These are phyloP conservation scores for Acacia pycnantha DNA, from an alignment of 331 rosid genomes.

Conservation along the genomic window DNA sequence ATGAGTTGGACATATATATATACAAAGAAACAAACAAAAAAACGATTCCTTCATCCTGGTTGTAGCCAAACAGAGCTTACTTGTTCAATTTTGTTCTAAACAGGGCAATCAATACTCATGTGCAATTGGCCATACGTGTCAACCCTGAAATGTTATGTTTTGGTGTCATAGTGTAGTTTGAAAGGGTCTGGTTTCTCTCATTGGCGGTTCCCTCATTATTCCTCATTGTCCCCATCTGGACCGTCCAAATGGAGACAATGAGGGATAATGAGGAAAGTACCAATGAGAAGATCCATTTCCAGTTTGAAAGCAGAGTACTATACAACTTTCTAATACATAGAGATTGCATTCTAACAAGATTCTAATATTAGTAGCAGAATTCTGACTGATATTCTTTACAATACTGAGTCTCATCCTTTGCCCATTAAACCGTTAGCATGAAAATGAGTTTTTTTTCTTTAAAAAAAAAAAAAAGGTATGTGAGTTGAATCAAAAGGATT, in stretches of 20 bases:
- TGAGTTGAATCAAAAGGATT: neutral
- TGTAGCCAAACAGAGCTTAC: neutral
- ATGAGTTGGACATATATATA: neutral
- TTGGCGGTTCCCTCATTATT: too few species aligned
- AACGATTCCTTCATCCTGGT: neutral
- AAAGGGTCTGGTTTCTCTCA: too few species aligned
- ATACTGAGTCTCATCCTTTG: too few species aligned
- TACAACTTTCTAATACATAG: neutral
- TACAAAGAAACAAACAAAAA: fast-evolving
- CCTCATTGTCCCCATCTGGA: too few species aligned
- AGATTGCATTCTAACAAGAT: neutral
- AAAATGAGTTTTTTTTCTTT: too few species aligned
- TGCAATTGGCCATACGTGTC: neutral
- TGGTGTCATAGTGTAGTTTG: neutral
- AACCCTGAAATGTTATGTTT: neutral
- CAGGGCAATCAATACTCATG: neutral
- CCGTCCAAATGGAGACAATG: too few species aligned
- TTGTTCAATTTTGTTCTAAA: too few species aligned
- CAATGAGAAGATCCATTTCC: too few species aligned
- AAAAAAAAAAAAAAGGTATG: neutral
- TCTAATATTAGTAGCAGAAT: too few species aligned
- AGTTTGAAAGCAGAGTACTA: neutral
- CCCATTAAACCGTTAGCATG: too few species aligned
- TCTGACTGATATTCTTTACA: too few species aligned
- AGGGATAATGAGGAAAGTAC: too few species aligned